Base-by-base conservation (phyloP, 805 yeast species). In the Starmera amethionina region DNA sequence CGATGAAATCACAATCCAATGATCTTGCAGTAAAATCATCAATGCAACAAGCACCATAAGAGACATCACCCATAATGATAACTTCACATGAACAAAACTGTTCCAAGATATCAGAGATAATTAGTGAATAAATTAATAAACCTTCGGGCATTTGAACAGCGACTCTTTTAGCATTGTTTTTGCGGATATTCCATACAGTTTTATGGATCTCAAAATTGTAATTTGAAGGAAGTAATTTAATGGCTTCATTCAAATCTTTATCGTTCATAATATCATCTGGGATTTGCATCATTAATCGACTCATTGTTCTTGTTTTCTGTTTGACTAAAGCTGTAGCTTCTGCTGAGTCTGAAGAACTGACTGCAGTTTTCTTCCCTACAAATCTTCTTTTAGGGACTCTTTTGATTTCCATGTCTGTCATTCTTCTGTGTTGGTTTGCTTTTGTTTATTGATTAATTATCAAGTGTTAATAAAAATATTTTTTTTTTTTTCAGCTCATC, bases 141-240 rank as follows among this genome's bases (percentile, higher is more conserved):
- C 98, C 98, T 61, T 93, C 98, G 2, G 98, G 98, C 96, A 93
- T 85, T 55, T 93, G 98, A 22, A 93, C 63, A 2, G 96, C 96
- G 5, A 94, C 96, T 45, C 95, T 67, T 47, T 73, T 82, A 13
- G 96, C 90, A 13, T 64, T 63, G 44, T 73, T 67, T 55, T 86
- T 86, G 35, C 74, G 70, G 32, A 93, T 82, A 55, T 90, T 90
- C 95, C 96, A 90, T 4, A 93, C 80, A 0, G 97, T 89, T 57
- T 93, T 93, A 59, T 88, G 97, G 42, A 93, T 80, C 59, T 93
- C 98, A 62, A 93, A 93, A 63, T 89, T 90, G 62, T 93, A 93
- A 59, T 93, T 93, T 1, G 85, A 72, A 2, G 98, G 98, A 5
- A 93, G 65, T 4, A 90, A 65, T 45, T 72, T 72, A 28, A 88